These are phyloP conservation scores for Periconia sp. DNA, from an alignment of 2,329 filamentous ascomycete species.

Conservation along the genomic window DNA sequence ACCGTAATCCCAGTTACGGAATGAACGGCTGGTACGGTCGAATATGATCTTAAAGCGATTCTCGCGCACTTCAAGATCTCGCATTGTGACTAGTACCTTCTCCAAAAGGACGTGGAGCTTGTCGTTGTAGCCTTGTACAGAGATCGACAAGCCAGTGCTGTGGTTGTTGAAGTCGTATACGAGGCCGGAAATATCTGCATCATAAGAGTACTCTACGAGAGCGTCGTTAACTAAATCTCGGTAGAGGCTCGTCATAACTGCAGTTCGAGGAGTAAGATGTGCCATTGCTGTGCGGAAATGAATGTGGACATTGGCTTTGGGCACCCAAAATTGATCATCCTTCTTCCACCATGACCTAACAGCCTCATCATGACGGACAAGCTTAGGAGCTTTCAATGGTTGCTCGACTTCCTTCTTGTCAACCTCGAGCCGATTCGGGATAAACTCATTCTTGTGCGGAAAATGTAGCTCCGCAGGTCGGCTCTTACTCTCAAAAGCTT, in stretches of 20 bases:
- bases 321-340: slow-evolving; percentile 98
- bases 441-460: slow-evolving; percentile 93
- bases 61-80: slow-evolving; percentile 81
- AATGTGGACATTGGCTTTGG: slow-evolving; percentile 86
- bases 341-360: slow-evolving; percentile 97
- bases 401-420: slow-evolving; percentile 89
- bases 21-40: slow-evolving; percentile 76
- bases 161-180: slow-evolving; percentile 80
- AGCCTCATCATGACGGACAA: slow-evolving; percentile 83
- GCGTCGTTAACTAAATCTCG: slow-evolving; percentile 87
- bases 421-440: slow-evolving; percentile 89
- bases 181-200: slow-evolving; percentile 89
- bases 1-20: slow-evolving; percentile 86
- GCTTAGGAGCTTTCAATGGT: slow-evolving; percentile 73
- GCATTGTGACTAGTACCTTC: slow-evolving; percentile 83
- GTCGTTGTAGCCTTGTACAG: slow-evolving; percentile 92
- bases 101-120: slow-evolving; percentile 91
- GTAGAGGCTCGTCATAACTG: slow-evolving; percentile 79
- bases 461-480: slow-evolving; percentile 78
- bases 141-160: slow-evolving; percentile 75
- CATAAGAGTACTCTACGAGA: slow-evolving; percentile 91
- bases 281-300: slow-evolving; percentile 80
- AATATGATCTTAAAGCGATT: slow-evolving; percentile 92
- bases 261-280: slow-evolving; percentile 78
- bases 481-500: slow-evolving; percentile 65